Evolutionary conservation across 306 rosid genomes (phyloP), one percentile per base, ranked within the genome.

Genomic region (Vachellia collinsii): DNA sequence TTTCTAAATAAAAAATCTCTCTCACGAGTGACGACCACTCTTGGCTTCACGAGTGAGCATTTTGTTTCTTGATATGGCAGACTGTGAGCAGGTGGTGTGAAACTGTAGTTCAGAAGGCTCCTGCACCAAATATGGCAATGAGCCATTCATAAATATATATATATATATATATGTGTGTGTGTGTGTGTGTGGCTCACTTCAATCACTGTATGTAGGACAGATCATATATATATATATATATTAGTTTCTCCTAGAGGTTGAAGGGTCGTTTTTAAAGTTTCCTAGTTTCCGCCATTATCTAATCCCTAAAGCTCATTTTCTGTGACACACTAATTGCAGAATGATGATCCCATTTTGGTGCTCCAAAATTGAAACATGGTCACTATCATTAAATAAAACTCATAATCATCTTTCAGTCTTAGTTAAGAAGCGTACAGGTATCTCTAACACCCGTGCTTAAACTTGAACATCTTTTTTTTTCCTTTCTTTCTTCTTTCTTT

Each of bases 181-280:
- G n/a, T n/a, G n/a, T n/a, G n/a, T n/a, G n/a, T n/a, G n/a, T 29
- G 34, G 34, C 34, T 29, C 34, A 29, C 34, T 2, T 29, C 34
- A 29, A 1, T 29, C 34, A 29, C 34, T 29, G 34, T 29, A 29
- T 1, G 34, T 29, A 29, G 48, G 12, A 22, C 79, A 66, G 46
- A 41, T 83, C 50, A 46, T 64, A 44, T 46, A 47, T 13, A 47
- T 14, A 44, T 10, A 44, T 1, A 5, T 6, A 16, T 80, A 44
- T 51, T 12, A 53, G 59, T 63, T 51, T 1, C 13, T 12, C 9
- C 71, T 61, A 61, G 83, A 81, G 83, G 85, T 81, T 85, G 81
- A 81, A 74, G 83, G 81, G 88, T 81, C 88, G 56, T 50, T 78
- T 78, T 76, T 74, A 58, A 48, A 78, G 72, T 70, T 85, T 77